Base-by-base conservation (phyloP, 2,329 filamentous ascomycete genomes). In the Fusarium multiceps region DNA sequence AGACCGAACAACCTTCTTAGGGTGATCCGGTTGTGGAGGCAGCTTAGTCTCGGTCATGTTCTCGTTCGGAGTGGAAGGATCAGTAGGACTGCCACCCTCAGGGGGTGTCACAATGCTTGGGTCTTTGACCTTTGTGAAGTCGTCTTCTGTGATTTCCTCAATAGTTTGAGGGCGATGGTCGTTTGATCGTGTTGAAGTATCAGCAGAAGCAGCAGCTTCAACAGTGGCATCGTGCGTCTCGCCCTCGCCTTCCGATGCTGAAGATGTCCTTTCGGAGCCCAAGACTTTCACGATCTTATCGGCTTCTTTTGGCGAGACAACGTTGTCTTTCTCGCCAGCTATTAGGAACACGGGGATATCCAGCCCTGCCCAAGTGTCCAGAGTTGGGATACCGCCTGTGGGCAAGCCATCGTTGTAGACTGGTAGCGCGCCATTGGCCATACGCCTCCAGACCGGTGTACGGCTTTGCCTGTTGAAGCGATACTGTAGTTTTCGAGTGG, bases 401-500 rank as follows among this genome's bases (percentile, higher is more conserved):
- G 88, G 79, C 27, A 83, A 78, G 3, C 86, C 87, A 10, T 83
- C 76, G 6, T 84, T 78, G 61, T 90, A 91, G 0, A 78, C 80
- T 0, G 93, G 91, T 25, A 96, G 83, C 53, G 86, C 85, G 0
- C 94, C 93, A 78, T 86, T 89, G 1, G 90, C 90, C 89, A 97
- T 94, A 41, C 93, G 89, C 70, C 92, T 88, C 87, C 93, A 97
- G 0, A 96, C 92, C 0, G 91, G 86, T 0, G 94, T 96, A 69
- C 86, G 89, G 68, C 93, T 97, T 77, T 97, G 93, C 63, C 87
- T 86, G 77, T 98, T 98, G 81, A 90, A 95, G 5, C 87, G 86
- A 59, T 91, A 79, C 77, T 95, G 93, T 37, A 93, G 83, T 59
- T 85, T 84, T 74, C 88, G 89, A 2, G 90, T 86, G 72, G 92